A percentile compares a stretch with the other conserved stretches of the same genome.
Conservation (phyloP, 805 yeast species). For the Pachysolen tannophilus region DNA sequence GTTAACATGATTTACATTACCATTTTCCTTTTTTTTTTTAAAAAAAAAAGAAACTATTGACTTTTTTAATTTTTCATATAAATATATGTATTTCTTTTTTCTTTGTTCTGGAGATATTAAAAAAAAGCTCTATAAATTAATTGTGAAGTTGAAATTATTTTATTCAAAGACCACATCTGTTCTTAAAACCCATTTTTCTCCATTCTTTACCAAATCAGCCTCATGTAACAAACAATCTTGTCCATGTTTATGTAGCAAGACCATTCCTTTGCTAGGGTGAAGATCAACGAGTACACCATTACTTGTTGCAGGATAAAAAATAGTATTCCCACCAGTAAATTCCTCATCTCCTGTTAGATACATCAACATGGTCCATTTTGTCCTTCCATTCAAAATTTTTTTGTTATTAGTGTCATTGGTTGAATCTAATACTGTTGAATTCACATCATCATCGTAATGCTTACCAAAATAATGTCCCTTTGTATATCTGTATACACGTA, state of each 20-base stretch:
- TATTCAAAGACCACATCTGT: constrained; percentile 15
- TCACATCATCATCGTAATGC: constrained; percentile 54
- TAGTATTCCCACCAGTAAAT: constrained; percentile 52
- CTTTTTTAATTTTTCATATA: neutral
- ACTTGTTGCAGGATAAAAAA: constrained; percentile 31
- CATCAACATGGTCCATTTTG: constrained; percentile 53
- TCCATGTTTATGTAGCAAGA: constrained; percentile 57
- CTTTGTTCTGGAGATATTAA: too few relatives aligned
- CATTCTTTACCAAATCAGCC: constrained; percentile 40
- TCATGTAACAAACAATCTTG: constrained; percentile 57
- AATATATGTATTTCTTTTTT: constrained; percentile 6
- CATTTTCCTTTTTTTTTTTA: too few relatives aligned
- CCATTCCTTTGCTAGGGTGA: constrained; percentile 47
- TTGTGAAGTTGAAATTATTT: too few relatives aligned
- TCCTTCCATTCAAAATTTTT: constrained; percentile 24
- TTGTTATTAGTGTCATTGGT: neutral
- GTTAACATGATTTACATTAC: constrained; percentile 23
- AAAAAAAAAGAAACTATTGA: neutral
- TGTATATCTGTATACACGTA: constrained; percentile 46
- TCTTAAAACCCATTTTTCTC: constrained; percentile 56
- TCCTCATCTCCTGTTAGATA: constrained; percentile 52
- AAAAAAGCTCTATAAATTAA: too few relatives aligned
- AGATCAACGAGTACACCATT: constrained; percentile 23
- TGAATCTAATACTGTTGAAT: constrained; percentile 19
- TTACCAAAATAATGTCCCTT: constrained; percentile 52